Evolutionary conservation across 2,329 filamentous ascomycete genomes (phyloP).

Genomic region (Penicillium sp.): DNA sequence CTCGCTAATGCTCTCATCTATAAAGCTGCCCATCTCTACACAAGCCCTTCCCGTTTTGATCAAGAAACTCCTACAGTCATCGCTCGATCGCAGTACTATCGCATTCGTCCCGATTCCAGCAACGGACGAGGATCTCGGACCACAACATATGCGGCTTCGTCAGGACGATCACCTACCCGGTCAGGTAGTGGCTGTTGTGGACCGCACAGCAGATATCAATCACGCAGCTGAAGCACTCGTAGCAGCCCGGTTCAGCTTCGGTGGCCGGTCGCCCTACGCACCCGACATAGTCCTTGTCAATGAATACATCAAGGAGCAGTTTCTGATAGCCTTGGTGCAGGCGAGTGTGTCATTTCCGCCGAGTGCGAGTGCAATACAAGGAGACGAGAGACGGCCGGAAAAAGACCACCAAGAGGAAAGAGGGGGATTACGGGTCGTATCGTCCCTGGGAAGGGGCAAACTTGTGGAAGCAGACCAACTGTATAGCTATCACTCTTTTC

Average conservation of each 20-base stretch:
- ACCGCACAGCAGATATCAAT: slow-evolving; percentile 50
- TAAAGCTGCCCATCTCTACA: not conserved
- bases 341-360: not conserved
- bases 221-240: slow-evolving; percentile 48
- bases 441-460: not conserved
- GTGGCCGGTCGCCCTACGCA: slow-evolving; percentile 51
- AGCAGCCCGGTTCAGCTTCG: slow-evolving; percentile 47
- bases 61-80: not conserved
- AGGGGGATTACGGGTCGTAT: not conserved
- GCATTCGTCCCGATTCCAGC: not conserved
- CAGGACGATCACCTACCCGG: not conserved
- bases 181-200: slow-evolving; percentile 49
- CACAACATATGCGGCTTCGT: not conserved
- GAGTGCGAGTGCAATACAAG: not conserved
- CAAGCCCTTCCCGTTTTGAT: not conserved
- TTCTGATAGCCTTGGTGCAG: slow-evolving; percentile 44
- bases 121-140: not conserved
- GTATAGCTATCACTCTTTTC: no score
- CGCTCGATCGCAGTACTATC: not conserved
- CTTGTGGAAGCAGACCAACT: no score
- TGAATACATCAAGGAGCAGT: slow-evolving; percentile 50
- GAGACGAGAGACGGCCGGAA: not conserved
- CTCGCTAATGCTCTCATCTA: not conserved
- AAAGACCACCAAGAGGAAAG: not conserved
- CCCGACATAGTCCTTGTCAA: slow-evolving; percentile 58